A percentile compares a stretch with the other conserved stretches of the same genome.
phyloP scores from a whole-genome alignment of 257 asterid species.

The Knoxia roxburghii region DNA sequence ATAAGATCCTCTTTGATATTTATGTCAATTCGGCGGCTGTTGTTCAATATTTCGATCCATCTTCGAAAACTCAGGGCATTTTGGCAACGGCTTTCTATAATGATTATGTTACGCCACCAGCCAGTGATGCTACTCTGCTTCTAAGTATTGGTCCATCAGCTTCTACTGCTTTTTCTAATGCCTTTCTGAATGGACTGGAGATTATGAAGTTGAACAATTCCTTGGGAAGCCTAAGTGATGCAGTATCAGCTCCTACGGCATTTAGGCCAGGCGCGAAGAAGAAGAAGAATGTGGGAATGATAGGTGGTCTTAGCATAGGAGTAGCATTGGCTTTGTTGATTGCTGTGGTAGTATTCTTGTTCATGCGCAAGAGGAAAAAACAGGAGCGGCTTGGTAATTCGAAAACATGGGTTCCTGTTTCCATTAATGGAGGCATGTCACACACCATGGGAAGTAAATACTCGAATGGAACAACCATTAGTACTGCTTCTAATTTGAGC shows the following conservation, averaged over 20 bases:
- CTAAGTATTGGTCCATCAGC: slow-evolving; percentile 70
- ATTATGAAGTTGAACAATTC: slow-evolving; percentile 65
- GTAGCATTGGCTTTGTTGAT: slow-evolving; percentile 24
- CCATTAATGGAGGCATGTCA: slow-evolving; percentile 52
- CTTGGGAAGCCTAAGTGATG: slow-evolving; percentile 53
- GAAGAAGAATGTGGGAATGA: slow-evolving; percentile 48
- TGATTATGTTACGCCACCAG: slow-evolving; percentile 52
- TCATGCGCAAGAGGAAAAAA: slow-evolving; percentile 36
- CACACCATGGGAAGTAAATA: slow-evolving; percentile 84
- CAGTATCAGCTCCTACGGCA: slow-evolving; percentile 24
- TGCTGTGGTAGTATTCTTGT: slow-evolving; percentile 29
- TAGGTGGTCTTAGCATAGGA: slow-evolving; percentile 61
- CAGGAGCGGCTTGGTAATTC: slow-evolving; percentile 42
- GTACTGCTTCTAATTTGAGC: slow-evolving; percentile 55
- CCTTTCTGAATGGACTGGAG: slow-evolving; percentile 70
- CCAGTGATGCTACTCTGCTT: slow-evolving; percentile 25
- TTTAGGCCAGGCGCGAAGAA: slow-evolving; percentile 32
- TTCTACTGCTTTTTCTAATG: slow-evolving; percentile 39
- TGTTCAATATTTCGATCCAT: slow-evolving; percentile 45
- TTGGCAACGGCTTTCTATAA: slow-evolving; percentile 49
- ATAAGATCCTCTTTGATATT: slow-evolving; percentile 50
- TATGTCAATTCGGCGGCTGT: slow-evolving; percentile 40
- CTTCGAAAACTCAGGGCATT: slow-evolving; percentile 15
- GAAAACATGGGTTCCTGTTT: slow-evolving; percentile 69
- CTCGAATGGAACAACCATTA: slow-evolving; percentile 68